Evolutionary conservation across 495 filamentous ascomycete species (phyloP), one percentile per base, ranked within the genome.

Genomic region (Trichodelitschia bisporula): DNA sequence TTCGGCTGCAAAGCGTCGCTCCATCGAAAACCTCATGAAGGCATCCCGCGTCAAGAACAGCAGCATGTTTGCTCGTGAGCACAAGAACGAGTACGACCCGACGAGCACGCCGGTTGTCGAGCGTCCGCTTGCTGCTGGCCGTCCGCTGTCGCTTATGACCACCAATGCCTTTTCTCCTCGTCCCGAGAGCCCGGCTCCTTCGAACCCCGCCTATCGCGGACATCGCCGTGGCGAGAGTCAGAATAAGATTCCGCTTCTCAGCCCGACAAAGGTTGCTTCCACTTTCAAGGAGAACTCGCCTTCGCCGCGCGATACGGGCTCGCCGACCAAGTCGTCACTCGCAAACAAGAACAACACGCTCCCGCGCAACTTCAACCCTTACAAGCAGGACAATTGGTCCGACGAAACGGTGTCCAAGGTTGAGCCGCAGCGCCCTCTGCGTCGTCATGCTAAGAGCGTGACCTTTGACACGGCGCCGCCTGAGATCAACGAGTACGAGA

Each of bases 1-100:
- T 12, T 69, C 70, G 14, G 68, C 71, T 1, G 58, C 62, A 0
- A 73, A 76, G 43, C 72, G 84, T 38, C 72, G 79, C 3, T 93
- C 84, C 8, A 72, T 95, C 33, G 86, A 97, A 52, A 78, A 80
- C 29, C 53, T 97, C 34, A 89, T 93, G 56, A 72, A 74, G 39
- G 80, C 75, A 3, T 91, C 84, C 23, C 73, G 86, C 24, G 86
- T 97, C 30, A 90, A 86, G 55, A 95, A 92, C 54, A 86, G 82
- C 59, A 83, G 66, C 54, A 91, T 93, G 60, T 77, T 91, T 41
- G 76, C 78, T 15, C 74, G 78, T 18, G 78, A 90, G 48, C 64
- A 76, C 39, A 77, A 79, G 43, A 64, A 84, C 41, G 78, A 91
- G 43, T 89, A 91, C 47, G 80, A 91, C 42, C 80, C 80, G 8